These are phyloP conservation scores for Fraxinus excelsior DNA, from an alignment of 257 asterid species.

Conservation along the genomic window DNA sequence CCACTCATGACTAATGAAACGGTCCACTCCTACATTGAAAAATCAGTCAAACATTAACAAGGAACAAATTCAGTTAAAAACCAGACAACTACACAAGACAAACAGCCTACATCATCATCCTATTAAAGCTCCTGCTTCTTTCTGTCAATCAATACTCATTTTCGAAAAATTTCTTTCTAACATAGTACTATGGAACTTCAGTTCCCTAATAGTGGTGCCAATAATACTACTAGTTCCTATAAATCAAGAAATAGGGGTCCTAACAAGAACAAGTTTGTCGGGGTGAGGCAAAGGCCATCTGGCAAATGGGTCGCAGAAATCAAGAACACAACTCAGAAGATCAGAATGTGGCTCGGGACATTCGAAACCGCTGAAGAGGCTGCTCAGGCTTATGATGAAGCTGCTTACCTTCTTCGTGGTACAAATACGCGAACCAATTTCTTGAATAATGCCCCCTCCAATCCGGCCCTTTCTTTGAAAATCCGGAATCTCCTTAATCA, in stretches of 20 bases:
- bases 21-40: slow-evolving; percentile 41
- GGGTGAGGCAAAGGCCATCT: slow-evolving; percentile 85
- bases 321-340: slow-evolving; percentile 89
- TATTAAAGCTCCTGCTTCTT: slow-evolving; percentile 38
- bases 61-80: slow-evolving; percentile 23
- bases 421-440: slow-evolving; percentile 77
- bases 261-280: slow-evolving; percentile 63
- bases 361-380: slow-evolving; percentile 92
- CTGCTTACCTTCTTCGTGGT: slow-evolving; percentile 83
- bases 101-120: slow-evolving; percentile 23
- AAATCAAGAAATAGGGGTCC: slow-evolving; percentile 33
- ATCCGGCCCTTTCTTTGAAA: slow-evolving; percentile 73
- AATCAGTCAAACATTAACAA: slow-evolving; percentile 46
- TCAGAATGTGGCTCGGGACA: slow-evolving; percentile 88
- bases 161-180: neutral
- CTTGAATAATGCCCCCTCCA: slow-evolving; percentile 54
- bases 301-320: slow-evolving; percentile 93
- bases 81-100: slow-evolving; percentile 47
- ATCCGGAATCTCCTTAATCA: slow-evolving; percentile 72
- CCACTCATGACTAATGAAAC: slow-evolving; percentile 50
- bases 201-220: slow-evolving; percentile 31
- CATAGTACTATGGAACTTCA: slow-evolving; percentile 46
- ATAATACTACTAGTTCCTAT: neutral
- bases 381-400: slow-evolving; percentile 84
- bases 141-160: slow-evolving; percentile 10